phyloP scores from a whole-genome alignment of 208 protist species.

The Wallacemonas sp. region DNA sequence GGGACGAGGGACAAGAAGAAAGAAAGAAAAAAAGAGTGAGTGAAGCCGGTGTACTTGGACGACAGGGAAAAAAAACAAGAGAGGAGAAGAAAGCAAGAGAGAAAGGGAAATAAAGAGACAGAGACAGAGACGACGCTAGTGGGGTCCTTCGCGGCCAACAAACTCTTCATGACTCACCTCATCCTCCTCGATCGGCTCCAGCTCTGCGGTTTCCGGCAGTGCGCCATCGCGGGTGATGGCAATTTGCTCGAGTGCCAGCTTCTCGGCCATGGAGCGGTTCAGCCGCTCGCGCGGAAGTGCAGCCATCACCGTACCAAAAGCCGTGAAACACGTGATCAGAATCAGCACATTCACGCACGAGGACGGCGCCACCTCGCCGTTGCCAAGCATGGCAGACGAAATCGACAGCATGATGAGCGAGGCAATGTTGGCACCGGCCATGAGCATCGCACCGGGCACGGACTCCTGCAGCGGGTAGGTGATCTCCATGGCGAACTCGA shows the following conservation, averaged over 20 bases:
- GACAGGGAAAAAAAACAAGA: no score
- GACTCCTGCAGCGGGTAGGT: slow-evolving; percentile 64
- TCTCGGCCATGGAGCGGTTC: slow-evolving; percentile 45
- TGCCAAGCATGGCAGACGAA: slow-evolving; percentile 53
- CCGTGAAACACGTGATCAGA: slow-evolving; percentile 44
- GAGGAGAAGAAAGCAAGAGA: no score
- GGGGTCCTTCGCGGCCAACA: slow-evolving; percentile 10
- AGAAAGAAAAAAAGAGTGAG: slow-evolving; percentile 13
- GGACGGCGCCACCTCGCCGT: slow-evolving; percentile 30
- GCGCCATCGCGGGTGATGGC: neutral
- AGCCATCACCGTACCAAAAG: slow-evolving; percentile 42
- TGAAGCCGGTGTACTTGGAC: no score
- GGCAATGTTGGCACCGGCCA: slow-evolving; percentile 67
- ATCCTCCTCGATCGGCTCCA: neutral
- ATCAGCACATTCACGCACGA: slow-evolving; percentile 53
- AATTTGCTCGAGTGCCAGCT: slow-evolving; percentile 19
- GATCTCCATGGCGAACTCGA: slow-evolving; percentile 80
- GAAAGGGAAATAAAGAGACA: no score
- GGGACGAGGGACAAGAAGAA: neutral
- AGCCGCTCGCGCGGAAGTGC: slow-evolving; percentile 58
- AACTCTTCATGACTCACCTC: slow-evolving; percentile 2
- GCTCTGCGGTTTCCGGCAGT: neutral
- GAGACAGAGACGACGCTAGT: no score
- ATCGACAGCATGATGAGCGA: slow-evolving; percentile 63
- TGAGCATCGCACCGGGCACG: slow-evolving; percentile 64